Evolutionary conservation across 345 rosid genomes (phyloP), one percentile per base, ranked within the genome.

Genomic region (Pelargonium nanum): DNA sequence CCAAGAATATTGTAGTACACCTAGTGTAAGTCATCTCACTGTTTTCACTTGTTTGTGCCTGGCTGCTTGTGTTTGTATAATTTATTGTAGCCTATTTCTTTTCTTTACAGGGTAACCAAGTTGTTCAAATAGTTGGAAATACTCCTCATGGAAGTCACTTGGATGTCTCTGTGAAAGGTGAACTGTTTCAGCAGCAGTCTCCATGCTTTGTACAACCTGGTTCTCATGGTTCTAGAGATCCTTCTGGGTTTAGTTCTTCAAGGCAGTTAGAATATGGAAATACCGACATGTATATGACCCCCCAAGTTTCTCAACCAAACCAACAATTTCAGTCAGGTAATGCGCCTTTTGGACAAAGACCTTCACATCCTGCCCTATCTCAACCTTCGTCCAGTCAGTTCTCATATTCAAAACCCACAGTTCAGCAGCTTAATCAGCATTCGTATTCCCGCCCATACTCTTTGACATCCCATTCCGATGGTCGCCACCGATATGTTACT

Each of bases 191-290:
- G 6, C 90, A 81, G 77, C 91, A 79, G 62, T 74, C 93, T 34
- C 61, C 85, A 55, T 77, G 77, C 69, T 86, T 86, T 71, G 69
- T 74, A 26, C 80, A 87, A 22, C 65, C 79, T 16, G 70, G 77
- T 30, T 66, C 67, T n/a, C n/a, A n/a, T 66, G 77, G 65, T 71
- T 74, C 91, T 67, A 74, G 82, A 61, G 96, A 86, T 54, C 69
- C 89, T 75, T 66, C 89, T 48, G 87, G 87, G 64, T 86, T 70
- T 76, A 79, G 70, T 75, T 59, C 87, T 59, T 71, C 88, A 21
- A 83, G 91, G 76, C 85, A 74, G 57, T 66, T 78, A 62, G 96
- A 91, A 56, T 86, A 76, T 78, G 85, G 90, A 59, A 85, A 70
- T 48, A 73, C 68, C 62, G 94, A 84, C 60, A 53, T 75, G 53